Base-by-base conservation (phyloP, 1,284 basidiomycete species). In the Marasmius tenuissimus region DNA sequence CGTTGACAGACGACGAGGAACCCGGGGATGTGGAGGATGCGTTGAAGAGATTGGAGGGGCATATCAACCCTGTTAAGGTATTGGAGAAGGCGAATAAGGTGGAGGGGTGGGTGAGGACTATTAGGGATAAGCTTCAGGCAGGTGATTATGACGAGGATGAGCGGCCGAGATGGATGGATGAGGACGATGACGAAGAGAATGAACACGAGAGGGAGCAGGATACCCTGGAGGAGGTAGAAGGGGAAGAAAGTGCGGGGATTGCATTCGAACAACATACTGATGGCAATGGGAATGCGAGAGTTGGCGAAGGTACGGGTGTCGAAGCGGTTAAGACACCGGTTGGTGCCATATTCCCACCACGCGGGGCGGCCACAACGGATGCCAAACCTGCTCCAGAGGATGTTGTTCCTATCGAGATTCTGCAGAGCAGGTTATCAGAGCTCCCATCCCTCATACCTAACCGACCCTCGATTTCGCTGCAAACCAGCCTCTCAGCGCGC, bases 21-120 rank as follows among this genome's bases (percentile, higher is more conserved):
- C 81, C 73, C 3, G 92, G 92, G 0, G 93, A 91, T 67, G 89
- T 92, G 16, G 92, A 94, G 56, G 89, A 87, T 8, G 93, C 94
- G 6, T 71, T 96, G 63, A 80, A 83, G 45, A 79, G 89, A 10
- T 80, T 96, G 53, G 93, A 96, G 73, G 93, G 93, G 0, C 87
- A 93, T 70, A 91, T 95, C 61, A 92, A 91, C 71, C 83, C 83
- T 0, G 78, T 85, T 65, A 82, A 85, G 67, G 84, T 89, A 69
- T 78, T 83, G 65, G 85, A 87, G 68, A 93, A 91, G 70, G 84
- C 84, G 49, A 78, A 79, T 58, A 93, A 92, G 70, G 92, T 95
- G 4, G 89, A 94, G 70, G 83, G 85, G 9, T 94, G 92, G 89
- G 87, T 96, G 61, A 83, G 85, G 65, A 85, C 82, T 20, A 91